These are phyloP conservation scores for Echinochloa phyllopogon DNA, from an alignment of 176 grass and related monocot genomes.

Conservation along the genomic window DNA sequence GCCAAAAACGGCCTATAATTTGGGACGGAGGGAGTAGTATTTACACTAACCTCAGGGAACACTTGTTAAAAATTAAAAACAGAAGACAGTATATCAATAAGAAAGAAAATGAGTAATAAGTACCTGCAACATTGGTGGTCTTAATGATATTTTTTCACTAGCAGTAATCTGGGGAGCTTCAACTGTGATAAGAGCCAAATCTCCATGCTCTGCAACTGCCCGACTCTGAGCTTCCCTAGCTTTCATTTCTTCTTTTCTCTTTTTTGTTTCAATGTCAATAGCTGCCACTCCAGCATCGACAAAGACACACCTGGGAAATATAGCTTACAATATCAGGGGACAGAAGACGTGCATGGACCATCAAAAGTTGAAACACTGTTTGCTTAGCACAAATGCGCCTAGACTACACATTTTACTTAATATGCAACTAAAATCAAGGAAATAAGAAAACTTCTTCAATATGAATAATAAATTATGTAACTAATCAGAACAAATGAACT, in stretches of 20 bases:
- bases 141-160: constrained; percentile 81
- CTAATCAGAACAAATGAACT: constrained; percentile 1
- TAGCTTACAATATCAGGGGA: constrained; percentile 39
- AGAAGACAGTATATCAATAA: constrained; percentile 30
- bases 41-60: constrained; percentile 11
- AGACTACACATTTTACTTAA: constrained; percentile 14
- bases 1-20: no score
- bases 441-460: background rate
- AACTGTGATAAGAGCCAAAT: constrained; percentile 91
- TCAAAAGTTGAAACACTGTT: constrained; percentile 1
- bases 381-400: constrained; percentile 1
- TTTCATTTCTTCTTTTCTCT: constrained; percentile 98
- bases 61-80: background rate
- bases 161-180: constrained; percentile 69
- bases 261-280: constrained; percentile 95
- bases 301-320: constrained; percentile 85
- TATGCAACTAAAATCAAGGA: constrained; percentile 16
- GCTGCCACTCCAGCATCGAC: constrained; percentile 94
- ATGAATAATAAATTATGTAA: background rate
- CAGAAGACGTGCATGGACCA: background rate
- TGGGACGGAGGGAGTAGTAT: no score
- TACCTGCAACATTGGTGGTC: constrained; percentile 97
- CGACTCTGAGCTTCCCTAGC: constrained; percentile 82
- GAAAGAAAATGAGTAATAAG: constrained; percentile 24
- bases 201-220: constrained; percentile 80